Evolutionary conservation across 768 basidiomycete genomes (phyloP), one percentile per base, ranked within the genome.

Genomic region (Podaxis rugospora): DNA sequence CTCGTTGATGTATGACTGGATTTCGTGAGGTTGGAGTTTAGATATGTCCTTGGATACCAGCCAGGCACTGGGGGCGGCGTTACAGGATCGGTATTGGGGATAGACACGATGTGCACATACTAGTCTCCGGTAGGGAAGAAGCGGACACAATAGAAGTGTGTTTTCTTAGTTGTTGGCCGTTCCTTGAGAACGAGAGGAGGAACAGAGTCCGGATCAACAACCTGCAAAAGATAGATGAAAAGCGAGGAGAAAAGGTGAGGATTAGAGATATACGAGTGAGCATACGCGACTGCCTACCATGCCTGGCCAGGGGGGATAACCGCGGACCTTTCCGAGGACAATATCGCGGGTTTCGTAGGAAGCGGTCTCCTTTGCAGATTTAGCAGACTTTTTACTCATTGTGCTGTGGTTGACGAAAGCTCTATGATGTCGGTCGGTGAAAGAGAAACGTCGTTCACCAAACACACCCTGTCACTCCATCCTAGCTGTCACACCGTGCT

Each of bases 61-160:
- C 95, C 95, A 98, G 18, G 92, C 83, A 75, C 95, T 98, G 65
- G 6, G 18, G 27, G 21, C 16, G 44, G 44, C 18, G 42, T 10
- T 35, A 46, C 50, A 62, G 57, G 32, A 37, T 49, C 2, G 27
- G 69, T 16, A 35, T 13, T 60, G 51, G 32, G 32, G n/a, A 18
- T 37, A 42, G 42, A 35, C 55, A 55, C 27, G 55, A 59, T 51
- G 46, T 55, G 54, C 57, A 87, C 96, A 72, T 68, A 98, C 97
- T 88, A 92, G 75, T 98, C 96, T 55, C 92, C 95, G 28, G 83
- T 83, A 4, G 97, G 95, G 83, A 97, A 98, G 83, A 95, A 99
- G 65, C 88, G 80, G 35, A 84, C 75, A 56, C 80, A 82, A 74
- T 91, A 88, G 65, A 86, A 88, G 11, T 76, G 78, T 9, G 83